Base-by-base conservation (phyloP, 2,329 filamentous ascomycete species). In the Emmonsiellopsis sp. region DNA sequence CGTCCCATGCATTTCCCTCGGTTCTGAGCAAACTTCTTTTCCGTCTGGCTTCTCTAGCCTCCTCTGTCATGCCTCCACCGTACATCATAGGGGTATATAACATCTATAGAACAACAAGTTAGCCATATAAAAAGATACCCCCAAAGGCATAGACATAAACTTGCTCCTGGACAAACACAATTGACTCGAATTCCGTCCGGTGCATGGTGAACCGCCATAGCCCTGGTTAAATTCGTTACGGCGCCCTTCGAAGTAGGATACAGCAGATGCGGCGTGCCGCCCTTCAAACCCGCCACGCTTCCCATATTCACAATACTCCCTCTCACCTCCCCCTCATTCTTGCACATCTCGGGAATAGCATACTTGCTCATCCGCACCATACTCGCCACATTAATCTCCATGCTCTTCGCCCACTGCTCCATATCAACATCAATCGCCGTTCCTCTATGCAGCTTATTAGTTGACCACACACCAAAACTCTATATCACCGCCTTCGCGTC, bases 291-390 rank as follows among this genome's bases (percentile, higher is more conserved):
- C 0, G 82, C 81, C 1, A 85, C 82, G 46, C 74, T 79, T 2
- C 78, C 78, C 73, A 86, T 80, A 60, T 86, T 86, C 58, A 85
- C 71, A 55, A 84, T 80, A 42, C 66, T 73, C 6, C 80, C 79
- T 52, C 72, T 70, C 51, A 68, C 61, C 37, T 76, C 71, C 0
- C 71, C 71, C 6, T 74, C 68, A 52, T 84, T 83, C 53, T 71
- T 72, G 27, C 58, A 57, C 82, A 86, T 86, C 2, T 70, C 76
- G 82, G 83, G 33, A 86, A 86, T 77, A 0, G 76, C 76, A 58
- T 79, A 77, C 60, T 84, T 83, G 14, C 72, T 71, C 80, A 86
- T 85, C 52, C 78, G 70, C 33, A 85, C 77, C 82, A 86, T 86
- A 59, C 78, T 82, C 4, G 75, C 76, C 3, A 86, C 79, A 60